Evolutionary conservation across 2,329 filamentous ascomycete species (phyloP).

Genomic region (Ophiostoma himal-ulmi): DNA sequence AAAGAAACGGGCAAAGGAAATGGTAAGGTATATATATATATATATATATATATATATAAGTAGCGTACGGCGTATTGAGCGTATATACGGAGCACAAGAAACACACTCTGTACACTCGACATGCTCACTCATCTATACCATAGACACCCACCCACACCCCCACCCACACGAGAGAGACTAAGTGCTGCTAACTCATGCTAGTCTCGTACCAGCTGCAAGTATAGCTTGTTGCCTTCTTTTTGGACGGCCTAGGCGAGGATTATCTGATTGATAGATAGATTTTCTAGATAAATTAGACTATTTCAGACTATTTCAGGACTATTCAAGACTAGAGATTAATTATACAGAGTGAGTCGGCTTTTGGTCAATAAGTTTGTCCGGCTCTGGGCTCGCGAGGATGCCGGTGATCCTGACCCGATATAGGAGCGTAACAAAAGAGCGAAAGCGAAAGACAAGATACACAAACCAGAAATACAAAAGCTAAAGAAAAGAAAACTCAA

Average conservation of each 20-base stretch:
- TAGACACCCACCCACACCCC: no score
- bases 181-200: constrained; percentile 1
- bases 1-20: neutral
- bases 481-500: neutral
- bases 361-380: neutral
- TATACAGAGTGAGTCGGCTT: neutral
- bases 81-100: neutral
- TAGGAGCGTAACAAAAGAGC: neutral
- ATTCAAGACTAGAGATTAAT: neutral
- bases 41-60: neutral
- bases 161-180: neutral
- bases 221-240: neutral
- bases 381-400: neutral
- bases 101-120: neutral
- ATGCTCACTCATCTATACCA: neutral
- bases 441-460: neutral
- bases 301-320: neutral
- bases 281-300: neutral
- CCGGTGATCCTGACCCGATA: neutral
- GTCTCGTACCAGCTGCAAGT: neutral
- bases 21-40: no score
- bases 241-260: neutral
- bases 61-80: neutral
- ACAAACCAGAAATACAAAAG: neutral
- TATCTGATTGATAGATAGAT: constrained; percentile 13